phyloP scores from a whole-genome alignment of 2,329 filamentous ascomycete species.

The Pestalotiopsis sp. region DNA sequence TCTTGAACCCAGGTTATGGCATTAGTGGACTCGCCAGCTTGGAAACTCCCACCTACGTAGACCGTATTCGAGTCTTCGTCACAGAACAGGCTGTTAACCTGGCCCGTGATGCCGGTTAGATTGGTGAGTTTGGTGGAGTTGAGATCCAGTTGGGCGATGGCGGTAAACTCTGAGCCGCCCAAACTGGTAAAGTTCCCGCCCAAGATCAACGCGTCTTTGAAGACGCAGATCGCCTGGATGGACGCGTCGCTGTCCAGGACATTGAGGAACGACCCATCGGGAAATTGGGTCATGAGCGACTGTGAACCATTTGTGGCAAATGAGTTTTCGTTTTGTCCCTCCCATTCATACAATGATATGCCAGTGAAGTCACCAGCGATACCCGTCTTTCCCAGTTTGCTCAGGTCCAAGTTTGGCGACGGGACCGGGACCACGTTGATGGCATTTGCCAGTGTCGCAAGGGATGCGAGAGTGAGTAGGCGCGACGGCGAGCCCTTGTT shows the following conservation, averaged over 20 bases:
- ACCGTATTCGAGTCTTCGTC: slow-evolving; percentile 78
- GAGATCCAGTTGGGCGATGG: slow-evolving; percentile 81
- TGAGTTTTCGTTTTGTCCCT: slow-evolving; percentile 73
- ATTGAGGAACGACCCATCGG: slow-evolving; percentile 80
- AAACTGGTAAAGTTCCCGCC: slow-evolving; percentile 96
- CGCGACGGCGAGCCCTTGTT: slow-evolving; percentile 24
- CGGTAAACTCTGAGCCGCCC: slow-evolving; percentile 73
- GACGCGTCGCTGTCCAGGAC: slow-evolving; percentile 79
- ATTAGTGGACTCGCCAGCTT: slow-evolving; percentile 80
- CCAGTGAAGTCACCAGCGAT: slow-evolving; percentile 89
- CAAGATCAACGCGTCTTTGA: slow-evolving; percentile 73
- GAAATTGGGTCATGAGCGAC: slow-evolving; percentile 78
- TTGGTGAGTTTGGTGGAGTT: slow-evolving; percentile 70
- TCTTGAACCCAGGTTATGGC: slow-evolving; percentile 78
- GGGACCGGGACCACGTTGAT: slow-evolving; percentile 65
- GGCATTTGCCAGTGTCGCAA: slow-evolving; percentile 49
- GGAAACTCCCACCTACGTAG: slow-evolving; percentile 89
- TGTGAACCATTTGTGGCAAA: slow-evolving; percentile 77
- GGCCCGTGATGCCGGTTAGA: slow-evolving; percentile 80
- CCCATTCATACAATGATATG: slow-evolving; percentile 86
- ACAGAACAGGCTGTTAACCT: slow-evolving; percentile 81
- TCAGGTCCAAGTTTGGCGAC: slow-evolving; percentile 75
- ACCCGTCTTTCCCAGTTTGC: slow-evolving; percentile 78
- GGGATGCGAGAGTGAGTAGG: slow-evolving; percentile 42
- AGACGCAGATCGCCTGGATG: slow-evolving; percentile 87